phyloP scores from a whole-genome alignment of 2,329 filamentous ascomycete species.

The Amauroascus niger region DNA sequence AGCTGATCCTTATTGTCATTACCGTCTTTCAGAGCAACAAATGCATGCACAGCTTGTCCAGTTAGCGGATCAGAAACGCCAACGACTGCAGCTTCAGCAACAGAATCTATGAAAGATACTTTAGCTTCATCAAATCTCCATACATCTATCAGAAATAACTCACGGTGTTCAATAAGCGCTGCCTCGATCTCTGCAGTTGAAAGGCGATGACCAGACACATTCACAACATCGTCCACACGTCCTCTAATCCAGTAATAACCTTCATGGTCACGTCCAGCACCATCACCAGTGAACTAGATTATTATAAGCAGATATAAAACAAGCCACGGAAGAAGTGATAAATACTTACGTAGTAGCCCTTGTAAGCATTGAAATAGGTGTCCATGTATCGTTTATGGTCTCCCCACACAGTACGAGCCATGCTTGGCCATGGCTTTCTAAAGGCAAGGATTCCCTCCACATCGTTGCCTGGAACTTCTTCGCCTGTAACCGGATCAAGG shows the following conservation, averaged over 20 bases:
- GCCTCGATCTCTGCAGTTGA: conserved; percentile 98
- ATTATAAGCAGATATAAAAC: conserved; percentile 13
- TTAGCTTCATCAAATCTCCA: conserved; percentile 5
- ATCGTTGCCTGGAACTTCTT: conserved; percentile 89
- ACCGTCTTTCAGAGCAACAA: conserved; percentile 83
- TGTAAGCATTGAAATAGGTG: conserved; percentile 95
- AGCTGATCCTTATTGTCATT: conserved; percentile 55
- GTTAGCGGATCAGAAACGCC: conserved; percentile 89
- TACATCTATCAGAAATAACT: conserved; percentile 18
- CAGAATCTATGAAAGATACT: conserved; percentile 43
- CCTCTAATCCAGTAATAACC: conserved; percentile 99
- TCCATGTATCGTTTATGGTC: conserved; percentile 98
- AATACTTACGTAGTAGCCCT: conserved; percentile 84
- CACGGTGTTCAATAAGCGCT: conserved; percentile 80
- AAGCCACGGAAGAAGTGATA: not conserved
- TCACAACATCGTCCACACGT: conserved; percentile 96
- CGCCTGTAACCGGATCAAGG: conserved; percentile 88
- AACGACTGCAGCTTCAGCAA: conserved; percentile 92
- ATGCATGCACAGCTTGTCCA: conserved; percentile 94
- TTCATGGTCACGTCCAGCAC: conserved; percentile 90
- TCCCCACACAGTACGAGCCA: conserved; percentile 96
- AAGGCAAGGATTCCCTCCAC: conserved; percentile 95
- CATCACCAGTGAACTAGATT: conserved; percentile 53
- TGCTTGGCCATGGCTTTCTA: conserved; percentile 97
- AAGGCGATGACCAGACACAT: conserved; percentile 90